These are phyloP conservation scores for Lasiosphaeris hirsuta DNA, from an alignment of 495 filamentous ascomycete species.

Conservation along the genomic window DNA sequence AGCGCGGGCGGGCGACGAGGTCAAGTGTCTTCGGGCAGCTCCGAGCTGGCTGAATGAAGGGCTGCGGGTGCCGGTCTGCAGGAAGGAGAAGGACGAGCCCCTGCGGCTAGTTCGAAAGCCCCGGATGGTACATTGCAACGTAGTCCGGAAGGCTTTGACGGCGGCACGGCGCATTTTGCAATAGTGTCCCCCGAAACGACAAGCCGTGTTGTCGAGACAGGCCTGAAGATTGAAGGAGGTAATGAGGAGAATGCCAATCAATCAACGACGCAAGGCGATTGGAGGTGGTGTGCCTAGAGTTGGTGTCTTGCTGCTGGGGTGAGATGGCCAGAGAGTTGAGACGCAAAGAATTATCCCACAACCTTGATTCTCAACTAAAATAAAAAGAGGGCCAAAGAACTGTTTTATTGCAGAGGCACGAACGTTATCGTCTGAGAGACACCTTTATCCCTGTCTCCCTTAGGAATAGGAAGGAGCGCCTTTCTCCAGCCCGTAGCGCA, in stretches of 20 bases:
- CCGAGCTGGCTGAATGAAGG: not conserved
- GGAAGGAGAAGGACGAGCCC: conserved; percentile 21
- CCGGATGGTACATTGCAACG: conserved; percentile 41
- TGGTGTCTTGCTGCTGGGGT: not conserved
- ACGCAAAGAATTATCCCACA: too few species aligned
- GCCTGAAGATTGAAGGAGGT: conserved; percentile 1
- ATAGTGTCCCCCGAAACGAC: conserved; percentile 6
- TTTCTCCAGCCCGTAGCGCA: too few species aligned
- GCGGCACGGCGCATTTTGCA: conserved; percentile 47
- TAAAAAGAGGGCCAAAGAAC: too few species aligned
- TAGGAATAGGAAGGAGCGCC: too few species aligned
- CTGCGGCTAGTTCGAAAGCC: conserved; percentile 38
- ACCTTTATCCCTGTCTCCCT: too few species aligned
- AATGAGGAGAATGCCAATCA: not conserved
- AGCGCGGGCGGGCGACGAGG: conserved; percentile 17
- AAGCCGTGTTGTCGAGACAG: conserved; percentile 1
- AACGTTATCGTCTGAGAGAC: too few species aligned
- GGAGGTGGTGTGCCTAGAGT: not conserved
- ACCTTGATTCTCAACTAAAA: too few species aligned
- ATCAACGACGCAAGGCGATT: not conserved
- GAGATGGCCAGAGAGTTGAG: too few species aligned
- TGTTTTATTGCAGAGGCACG: too few species aligned
- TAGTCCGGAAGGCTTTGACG: conserved; percentile 43
- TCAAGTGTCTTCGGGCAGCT: conserved; percentile 17
- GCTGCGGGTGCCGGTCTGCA: conserved; percentile 2